Base-by-base conservation (phyloP, 176 grass and related monocot species). In the Aegilops bicornis region DNA sequence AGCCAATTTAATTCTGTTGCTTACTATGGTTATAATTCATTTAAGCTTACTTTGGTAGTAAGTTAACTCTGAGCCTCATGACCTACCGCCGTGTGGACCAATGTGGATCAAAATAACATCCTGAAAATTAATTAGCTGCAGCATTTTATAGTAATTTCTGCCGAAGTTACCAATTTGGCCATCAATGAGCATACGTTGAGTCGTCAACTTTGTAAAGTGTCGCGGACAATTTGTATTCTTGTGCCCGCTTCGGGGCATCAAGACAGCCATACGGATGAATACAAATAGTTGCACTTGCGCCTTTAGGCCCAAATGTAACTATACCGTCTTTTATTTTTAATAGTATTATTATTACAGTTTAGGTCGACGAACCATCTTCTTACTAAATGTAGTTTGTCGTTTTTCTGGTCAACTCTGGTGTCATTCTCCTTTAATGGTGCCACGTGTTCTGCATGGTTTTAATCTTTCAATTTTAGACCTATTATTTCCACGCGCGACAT, bases 401-500 rank as follows among this genome's bases (percentile, higher is more conserved):
- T 80, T 79, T 33, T 31, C 52, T 31, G 39, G n/a, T 66, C 33
- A 29, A 66, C 71, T 24, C 43, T 40, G 20, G n/a, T 79, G 12
- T 16, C 25, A 67, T 64, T 39, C 22, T 62, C 10, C 47, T 58
- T 87, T 74, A 33, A 17, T 71, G 32, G 25, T 80, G 29, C 83
- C 82, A 45, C 4, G 2, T 68, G 3, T 73, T 63, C 79, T 79
- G 60, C 69, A n/a, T 79, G 14, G 7, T 56, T 54, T 27, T 67
- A 73, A 56, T 54, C 5, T 56, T 37, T 45, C 56, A 10, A 54
- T n/a, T 67, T 78, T 72, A 79, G 78, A 72, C 47, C n/a, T 37
- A 68, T 79, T 36, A 32, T 73, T 90, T 87, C 22, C 68, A 75
- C 27, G 30, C 27, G 30, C 10, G 25, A 32, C 64, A 79, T 60